A percentile compares a stretch with the other conserved stretches of the same genome.
These are phyloP conservation scores for Citropsis articulata DNA, from an alignment of 345 rosid species.

Conservation along the genomic window DNA sequence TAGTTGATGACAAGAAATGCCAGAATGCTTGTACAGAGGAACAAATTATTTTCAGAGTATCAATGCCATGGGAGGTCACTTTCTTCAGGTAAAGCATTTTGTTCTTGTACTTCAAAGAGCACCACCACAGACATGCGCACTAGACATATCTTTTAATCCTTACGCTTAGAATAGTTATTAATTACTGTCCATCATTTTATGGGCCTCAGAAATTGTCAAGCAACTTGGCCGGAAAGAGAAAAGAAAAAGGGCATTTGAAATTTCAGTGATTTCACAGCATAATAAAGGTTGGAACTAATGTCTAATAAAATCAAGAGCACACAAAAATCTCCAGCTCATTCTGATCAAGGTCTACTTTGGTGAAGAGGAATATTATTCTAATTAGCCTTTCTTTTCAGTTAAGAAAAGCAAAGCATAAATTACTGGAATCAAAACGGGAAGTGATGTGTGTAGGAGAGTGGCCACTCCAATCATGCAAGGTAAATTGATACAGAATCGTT, in stretches of 20 bases:
- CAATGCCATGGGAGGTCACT: constrained; percentile 2
- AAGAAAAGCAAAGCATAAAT: too few relatives aligned
- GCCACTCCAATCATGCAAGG: background rate
- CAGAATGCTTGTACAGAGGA: constrained; percentile 7
- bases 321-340: too few relatives aligned
- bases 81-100: constrained; percentile 18
- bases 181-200: constrained; percentile 15
- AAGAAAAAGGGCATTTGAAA: constrained; percentile 1
- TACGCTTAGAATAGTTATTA: background rate
- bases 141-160: constrained; percentile 11
- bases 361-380: too few relatives aligned
- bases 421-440: too few relatives aligned
- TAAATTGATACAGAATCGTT: background rate
- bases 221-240: constrained; percentile 4
- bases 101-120: background rate
- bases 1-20: constrained; percentile 17
- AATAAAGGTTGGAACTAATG: background rate
- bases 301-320: background rate
- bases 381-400: too few relatives aligned
- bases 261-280: constrained; percentile 3
- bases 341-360: too few relatives aligned
- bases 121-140: constrained; percentile 21
- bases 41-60: constrained; percentile 5
- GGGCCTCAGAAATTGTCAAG: constrained; percentile 5
- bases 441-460: too few relatives aligned